These are phyloP conservation scores for Nemania diffusa DNA, from an alignment of 2,329 filamentous ascomycete species.

Conservation along the genomic window DNA sequence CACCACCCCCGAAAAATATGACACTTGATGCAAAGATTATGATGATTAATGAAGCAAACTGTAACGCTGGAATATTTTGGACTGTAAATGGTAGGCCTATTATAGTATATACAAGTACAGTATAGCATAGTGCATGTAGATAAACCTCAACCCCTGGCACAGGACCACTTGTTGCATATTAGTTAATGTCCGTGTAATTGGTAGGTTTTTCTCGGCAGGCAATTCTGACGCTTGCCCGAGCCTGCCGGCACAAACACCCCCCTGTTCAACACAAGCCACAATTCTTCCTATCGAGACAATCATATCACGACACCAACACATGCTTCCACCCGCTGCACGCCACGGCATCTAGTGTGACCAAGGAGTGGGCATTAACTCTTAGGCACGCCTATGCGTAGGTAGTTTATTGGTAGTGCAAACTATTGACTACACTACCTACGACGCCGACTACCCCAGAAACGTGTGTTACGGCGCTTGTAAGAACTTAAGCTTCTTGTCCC, in stretches of 20 bases:
- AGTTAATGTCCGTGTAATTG: conserved; percentile 6
- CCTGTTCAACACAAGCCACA: conserved; percentile 26
- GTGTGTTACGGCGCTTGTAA: conserved; percentile 25
- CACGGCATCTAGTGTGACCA: background rate
- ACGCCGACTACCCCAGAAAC: conserved; percentile 15
- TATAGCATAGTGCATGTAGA: background rate
- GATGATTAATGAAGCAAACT: background rate
- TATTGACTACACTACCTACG: background rate
- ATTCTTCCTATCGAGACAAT: conserved; percentile 3
- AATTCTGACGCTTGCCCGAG: conserved; percentile 12
- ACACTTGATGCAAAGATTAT: background rate
- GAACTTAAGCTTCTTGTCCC: conserved; percentile 26
- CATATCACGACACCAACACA: conserved; percentile 14
- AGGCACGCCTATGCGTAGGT: too few species aligned
- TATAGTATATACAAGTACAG: too few species aligned
- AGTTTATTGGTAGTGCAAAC: background rate
- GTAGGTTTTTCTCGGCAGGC: conserved; percentile 26
- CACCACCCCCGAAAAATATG: background rate
- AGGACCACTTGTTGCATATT: conserved; percentile 8
- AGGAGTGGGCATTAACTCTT: conserved; percentile 10
- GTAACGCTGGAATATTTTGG: too few species aligned
- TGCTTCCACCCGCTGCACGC: background rate
- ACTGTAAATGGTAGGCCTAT: too few species aligned
- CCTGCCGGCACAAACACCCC: conserved; percentile 20
- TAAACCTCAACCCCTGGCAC: background rate